These are phyloP conservation scores for Candida anutae DNA, from an alignment of 1,139 yeast species.

Conservation along the genomic window DNA sequence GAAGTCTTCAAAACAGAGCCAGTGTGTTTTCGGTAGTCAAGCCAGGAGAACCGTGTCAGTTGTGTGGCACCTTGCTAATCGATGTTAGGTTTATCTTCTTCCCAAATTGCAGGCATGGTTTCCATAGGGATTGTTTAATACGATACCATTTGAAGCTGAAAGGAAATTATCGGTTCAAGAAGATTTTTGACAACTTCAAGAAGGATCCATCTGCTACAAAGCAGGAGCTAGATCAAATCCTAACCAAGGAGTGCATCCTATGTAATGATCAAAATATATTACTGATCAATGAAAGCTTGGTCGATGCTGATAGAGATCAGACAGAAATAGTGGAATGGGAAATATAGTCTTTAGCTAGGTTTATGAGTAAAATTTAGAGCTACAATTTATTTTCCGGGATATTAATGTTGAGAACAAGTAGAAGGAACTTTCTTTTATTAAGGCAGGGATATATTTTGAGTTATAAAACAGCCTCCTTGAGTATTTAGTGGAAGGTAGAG, in stretches of 20 bases:
- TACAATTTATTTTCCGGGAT: no score
- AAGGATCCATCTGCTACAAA: slow-evolving; percentile 10
- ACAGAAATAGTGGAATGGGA: slow-evolving; percentile 21
- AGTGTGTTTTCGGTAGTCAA: slow-evolving; percentile 44
- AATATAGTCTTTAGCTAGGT: no score
- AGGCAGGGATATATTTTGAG: no score
- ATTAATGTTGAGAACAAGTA: no score
- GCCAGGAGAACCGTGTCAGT: slow-evolving; percentile 77
- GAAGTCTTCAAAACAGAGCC: slow-evolving; percentile 34
- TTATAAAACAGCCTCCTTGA: no score
- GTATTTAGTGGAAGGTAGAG: no score
- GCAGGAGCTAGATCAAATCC: slow-evolving; percentile 49
- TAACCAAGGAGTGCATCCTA: slow-evolving; percentile 64
- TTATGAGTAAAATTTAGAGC: no score
- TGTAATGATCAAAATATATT: slow-evolving; percentile 76
- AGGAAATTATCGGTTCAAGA: slow-evolving; percentile 62
- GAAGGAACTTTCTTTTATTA: no score
- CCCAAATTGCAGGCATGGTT: slow-evolving; percentile 80
- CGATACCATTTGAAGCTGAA: slow-evolving; percentile 48
- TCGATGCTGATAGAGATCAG: slow-evolving; percentile 16
- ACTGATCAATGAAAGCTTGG: slow-evolving; percentile 48
- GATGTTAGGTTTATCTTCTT: slow-evolving; percentile 72
- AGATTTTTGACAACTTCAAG: slow-evolving; percentile 26
- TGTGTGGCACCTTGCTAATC: slow-evolving; percentile 62
- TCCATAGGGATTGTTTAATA: slow-evolving; percentile 82